Percentiles rank a stretch among this genome's conserved stretches.
Evolutionary conservation across 306 rosid species (phyloP).

Genomic region (Comarum palustre): DNA sequence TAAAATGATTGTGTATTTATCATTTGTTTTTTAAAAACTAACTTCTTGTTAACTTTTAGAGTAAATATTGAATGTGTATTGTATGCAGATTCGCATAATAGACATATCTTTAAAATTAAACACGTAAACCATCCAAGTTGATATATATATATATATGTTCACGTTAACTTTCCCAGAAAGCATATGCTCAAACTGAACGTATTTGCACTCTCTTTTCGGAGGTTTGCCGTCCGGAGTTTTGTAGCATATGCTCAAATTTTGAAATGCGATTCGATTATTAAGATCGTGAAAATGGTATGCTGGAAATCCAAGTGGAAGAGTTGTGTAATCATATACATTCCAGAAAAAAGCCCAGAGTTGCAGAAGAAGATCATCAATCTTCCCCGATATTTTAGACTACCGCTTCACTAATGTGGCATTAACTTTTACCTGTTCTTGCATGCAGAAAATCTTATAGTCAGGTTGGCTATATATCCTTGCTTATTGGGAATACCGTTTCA

Average conservation of each 20-base stretch:
- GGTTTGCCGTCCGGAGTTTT: not conserved
- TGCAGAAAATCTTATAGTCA: not conserved
- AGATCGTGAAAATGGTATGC: not conserved
- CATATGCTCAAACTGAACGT: too few relatives aligned
- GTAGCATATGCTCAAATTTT: not conserved
- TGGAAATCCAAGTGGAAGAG: conserved; percentile 27
- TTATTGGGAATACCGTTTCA: not conserved
- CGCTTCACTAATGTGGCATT: not conserved
- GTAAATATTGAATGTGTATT: too few relatives aligned
- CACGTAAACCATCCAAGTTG: too few relatives aligned
- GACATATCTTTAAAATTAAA: too few relatives aligned
- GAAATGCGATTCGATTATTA: conserved; percentile 3
- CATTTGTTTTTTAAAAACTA: too few relatives aligned
- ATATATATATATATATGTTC: too few relatives aligned
- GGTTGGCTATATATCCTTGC: not conserved
- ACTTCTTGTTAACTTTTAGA: too few relatives aligned
- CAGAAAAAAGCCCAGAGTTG: not conserved
- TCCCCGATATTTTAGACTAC: not conserved
- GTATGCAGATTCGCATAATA: too few relatives aligned
- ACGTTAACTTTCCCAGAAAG: too few relatives aligned
- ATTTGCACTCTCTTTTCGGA: too few relatives aligned
- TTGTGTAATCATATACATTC: not conserved
- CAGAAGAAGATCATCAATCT: not conserved
- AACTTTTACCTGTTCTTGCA: conserved; percentile 12
- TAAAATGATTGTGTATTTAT: too few relatives aligned